A percentile compares a stretch with the other conserved stretches of the same genome.
Evolutionary conservation across 2,329 filamentous ascomycete species (phyloP).

Genomic region (Ascochyta lentis): DNA sequence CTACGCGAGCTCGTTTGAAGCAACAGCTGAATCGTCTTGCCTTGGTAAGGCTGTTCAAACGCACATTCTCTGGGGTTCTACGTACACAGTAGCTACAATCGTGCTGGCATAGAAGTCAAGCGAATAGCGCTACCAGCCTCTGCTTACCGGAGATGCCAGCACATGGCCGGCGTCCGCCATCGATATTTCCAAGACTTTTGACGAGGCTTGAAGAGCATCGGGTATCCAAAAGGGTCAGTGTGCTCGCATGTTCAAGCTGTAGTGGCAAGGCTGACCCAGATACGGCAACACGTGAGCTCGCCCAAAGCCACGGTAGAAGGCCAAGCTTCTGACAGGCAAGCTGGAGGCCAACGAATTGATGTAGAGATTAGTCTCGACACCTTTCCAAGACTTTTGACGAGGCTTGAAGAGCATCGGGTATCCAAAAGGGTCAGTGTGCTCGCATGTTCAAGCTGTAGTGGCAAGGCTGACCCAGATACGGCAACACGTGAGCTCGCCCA

Average conservation of each 20-base stretch:
- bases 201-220: constrained; percentile 13
- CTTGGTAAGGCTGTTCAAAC: constrained; percentile 10
- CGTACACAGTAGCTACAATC: constrained; percentile 5
- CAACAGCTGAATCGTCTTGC: constrained; percentile 5
- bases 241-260: background rate
- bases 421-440: constrained; percentile 5
- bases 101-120: background rate
- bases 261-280: constrained; percentile 5
- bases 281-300: constrained; percentile 3
- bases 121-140: constrained; percentile 9
- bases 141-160: background rate
- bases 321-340: constrained; percentile 7
- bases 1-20: constrained; percentile 1
- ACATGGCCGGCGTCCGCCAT: constrained; percentile 20
- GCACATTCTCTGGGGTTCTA: background rate
- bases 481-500: constrained; percentile 4
- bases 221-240: constrained; percentile 2
- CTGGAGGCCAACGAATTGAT: constrained; percentile 1
- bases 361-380: constrained; percentile 16
- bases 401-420: constrained; percentile 2
- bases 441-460: background rate
- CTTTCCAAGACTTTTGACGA: constrained; percentile 25
- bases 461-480: constrained; percentile 2
- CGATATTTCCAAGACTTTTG: constrained; percentile 37
- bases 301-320: background rate